Percentiles rank a stretch among this genome's conserved stretches.
phyloP scores from a whole-genome alignment of 1,284 basidiomycete species.

The Retiboletus flavoniger region DNA sequence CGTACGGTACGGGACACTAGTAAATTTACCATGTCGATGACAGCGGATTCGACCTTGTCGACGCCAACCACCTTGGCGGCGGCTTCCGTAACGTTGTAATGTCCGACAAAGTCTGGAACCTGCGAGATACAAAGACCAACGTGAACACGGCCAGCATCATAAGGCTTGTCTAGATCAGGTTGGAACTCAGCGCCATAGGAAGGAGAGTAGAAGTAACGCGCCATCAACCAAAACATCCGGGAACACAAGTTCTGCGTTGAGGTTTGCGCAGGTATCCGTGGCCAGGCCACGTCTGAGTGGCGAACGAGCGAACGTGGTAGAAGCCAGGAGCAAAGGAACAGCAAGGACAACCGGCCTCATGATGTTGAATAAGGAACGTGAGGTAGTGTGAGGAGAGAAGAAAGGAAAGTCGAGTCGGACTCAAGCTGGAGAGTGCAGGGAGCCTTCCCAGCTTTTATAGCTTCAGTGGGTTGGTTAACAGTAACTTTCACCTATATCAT shows the following conservation, averaged over 20 bases:
- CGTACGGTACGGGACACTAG: not conserved
- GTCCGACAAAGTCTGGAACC: conserved; percentile 13
- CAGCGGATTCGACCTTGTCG: conserved; percentile 12
- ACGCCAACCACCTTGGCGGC: conserved; percentile 20
- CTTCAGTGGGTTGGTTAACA: conserved; percentile 8
- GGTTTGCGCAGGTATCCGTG: conserved; percentile 17
- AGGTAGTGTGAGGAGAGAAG: not conserved
- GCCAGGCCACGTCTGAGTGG: conserved; percentile 4
- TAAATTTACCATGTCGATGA: conserved; percentile 15
- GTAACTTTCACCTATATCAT: conserved; percentile 6
- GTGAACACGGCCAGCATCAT: conserved; percentile 20
- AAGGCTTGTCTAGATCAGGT: conserved; percentile 13
- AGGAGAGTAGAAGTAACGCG: not conserved
- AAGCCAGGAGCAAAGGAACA: conserved; percentile 20
- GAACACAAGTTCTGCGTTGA: conserved; percentile 18
- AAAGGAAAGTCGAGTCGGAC: not conserved
- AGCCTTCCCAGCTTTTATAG: not conserved
- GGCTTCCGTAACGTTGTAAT: conserved; percentile 15
- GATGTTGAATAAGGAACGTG: conserved; percentile 4
- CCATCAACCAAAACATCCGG: conserved; percentile 16
- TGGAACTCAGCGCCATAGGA: not conserved
- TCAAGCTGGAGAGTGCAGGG: not conserved
- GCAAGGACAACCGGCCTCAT: conserved; percentile 20
- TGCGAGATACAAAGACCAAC: conserved; percentile 19
- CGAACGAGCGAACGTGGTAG: conserved; percentile 17